Evolutionary conservation across 2,329 filamentous ascomycete species (phyloP).

Genomic region (Sporothrix pseudoabietina): DNA sequence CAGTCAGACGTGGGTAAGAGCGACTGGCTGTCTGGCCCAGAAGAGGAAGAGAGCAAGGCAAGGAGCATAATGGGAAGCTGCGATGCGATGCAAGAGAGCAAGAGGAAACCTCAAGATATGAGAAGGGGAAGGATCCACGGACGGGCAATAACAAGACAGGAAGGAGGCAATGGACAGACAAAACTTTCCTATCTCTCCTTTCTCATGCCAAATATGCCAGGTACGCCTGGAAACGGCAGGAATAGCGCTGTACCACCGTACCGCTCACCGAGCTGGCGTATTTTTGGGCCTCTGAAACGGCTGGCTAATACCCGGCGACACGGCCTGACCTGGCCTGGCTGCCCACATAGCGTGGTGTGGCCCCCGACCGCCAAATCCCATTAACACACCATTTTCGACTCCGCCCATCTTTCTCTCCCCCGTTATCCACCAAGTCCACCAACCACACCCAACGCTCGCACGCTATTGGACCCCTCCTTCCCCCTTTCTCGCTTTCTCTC

Average conservation of each 20-base stretch:
- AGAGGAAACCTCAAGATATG: neutral
- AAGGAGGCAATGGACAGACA: neutral
- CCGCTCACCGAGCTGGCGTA: constrained; percentile 5
- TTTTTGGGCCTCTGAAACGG: constrained; percentile 21
- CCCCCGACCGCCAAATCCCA: constrained; percentile 18
- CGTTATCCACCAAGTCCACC: constrained; percentile 26
- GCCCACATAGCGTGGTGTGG: constrained; percentile 11
- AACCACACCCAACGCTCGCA: constrained; percentile 23
- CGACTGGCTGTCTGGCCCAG: neutral
- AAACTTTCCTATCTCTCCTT: neutral
- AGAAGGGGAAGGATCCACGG: constrained; percentile 5
- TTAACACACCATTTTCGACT: constrained; percentile 25
- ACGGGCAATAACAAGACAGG: neutral
- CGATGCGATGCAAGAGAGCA: neutral
- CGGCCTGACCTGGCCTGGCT: constrained; percentile 17
- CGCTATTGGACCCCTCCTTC: constrained; percentile 32
- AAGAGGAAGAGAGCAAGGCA: neutral
- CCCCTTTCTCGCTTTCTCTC: constrained; percentile 22
- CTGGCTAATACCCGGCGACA: constrained; percentile 25
- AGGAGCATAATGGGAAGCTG: neutral
- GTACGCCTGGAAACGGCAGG: neutral
- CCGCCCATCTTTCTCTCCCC: constrained; percentile 15
- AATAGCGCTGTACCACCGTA: neutral
- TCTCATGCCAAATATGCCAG: neutral
- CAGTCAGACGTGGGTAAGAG: neutral